phyloP scores from a whole-genome alignment of 2,329 filamentous ascomycete genomes.

The Aspergillus sp. region DNA sequence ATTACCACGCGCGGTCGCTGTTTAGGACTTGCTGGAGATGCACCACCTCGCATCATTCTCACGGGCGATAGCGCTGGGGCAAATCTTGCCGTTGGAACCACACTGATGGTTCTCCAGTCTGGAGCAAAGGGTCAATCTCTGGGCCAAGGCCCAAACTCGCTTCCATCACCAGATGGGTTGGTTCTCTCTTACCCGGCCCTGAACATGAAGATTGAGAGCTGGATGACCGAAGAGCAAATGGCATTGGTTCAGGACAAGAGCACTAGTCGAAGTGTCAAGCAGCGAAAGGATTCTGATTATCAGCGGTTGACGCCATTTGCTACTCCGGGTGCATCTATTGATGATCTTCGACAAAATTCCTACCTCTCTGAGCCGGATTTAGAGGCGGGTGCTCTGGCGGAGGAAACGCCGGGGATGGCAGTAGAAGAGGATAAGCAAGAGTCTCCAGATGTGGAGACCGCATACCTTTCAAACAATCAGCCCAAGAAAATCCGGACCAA shows the following conservation, averaged over 20 bases:
- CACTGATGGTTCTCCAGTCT: conserved; percentile 85
- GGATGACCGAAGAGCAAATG: conserved; percentile 99
- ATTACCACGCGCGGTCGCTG: conserved; percentile 71
- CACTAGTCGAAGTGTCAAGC: conserved; percentile 73
- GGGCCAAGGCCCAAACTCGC: conserved; percentile 56
- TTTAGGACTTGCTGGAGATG: conserved; percentile 68
- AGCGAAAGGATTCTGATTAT: conserved; percentile 86
- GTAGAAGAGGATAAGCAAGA: conserved; percentile 33
- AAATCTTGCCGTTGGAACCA: conserved; percentile 76
- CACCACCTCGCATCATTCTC: conserved; percentile 67
- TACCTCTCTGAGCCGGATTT: conserved; percentile 15
- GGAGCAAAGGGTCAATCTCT: conserved; percentile 57
- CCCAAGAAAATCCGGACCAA: conserved; percentile 67
- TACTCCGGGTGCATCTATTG: conserved; percentile 78
- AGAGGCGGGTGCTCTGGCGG: conserved; percentile 20
- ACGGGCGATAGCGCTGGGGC: conserved; percentile 81
- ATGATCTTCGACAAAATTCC: conserved; percentile 46
- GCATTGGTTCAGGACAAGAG: conserved; percentile 82
- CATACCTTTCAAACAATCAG: conserved; percentile 37
- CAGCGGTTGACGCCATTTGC: conserved; percentile 70
- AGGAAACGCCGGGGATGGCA: conserved; percentile 19
- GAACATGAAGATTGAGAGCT: conserved; percentile 97
- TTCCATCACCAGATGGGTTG: conserved; percentile 76
- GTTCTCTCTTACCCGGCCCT: conserved; percentile 85
- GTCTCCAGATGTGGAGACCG: conserved; percentile 37